Evolutionary conservation across 768 basidiomycete genomes (phyloP), one percentile per base, ranked within the genome.

Genomic region (Leccinum olivaceopallidum): DNA sequence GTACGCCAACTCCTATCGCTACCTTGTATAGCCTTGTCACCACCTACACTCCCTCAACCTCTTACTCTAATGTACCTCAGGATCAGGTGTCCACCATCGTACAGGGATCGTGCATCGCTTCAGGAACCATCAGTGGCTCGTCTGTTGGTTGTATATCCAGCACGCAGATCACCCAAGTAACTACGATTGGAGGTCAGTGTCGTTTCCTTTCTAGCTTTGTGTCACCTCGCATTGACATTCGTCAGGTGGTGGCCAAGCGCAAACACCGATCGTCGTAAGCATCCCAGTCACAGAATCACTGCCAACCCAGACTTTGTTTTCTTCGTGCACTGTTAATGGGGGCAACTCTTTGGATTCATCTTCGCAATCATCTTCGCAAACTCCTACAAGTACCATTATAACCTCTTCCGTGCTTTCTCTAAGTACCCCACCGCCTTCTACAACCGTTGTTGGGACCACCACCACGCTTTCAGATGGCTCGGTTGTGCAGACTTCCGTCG

Each of bases 401-500:
- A 61, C 68, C 4, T 68, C 74, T 5, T 67, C 70, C 4, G 53
- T 74, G 28, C 53, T 76, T 1, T 65, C 75, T 9, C 57, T 67
- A 50, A 71, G 65, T 9, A 75, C 77, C 22, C 71, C 71, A 5
- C 49, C 74, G 5, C 75, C 80, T 0, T 63, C 75, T 26, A 61
- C 72, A 5, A 42, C 77, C 28, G 71, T 75, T 0, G 71, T 72
- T 30, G 52, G 66, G 18, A 68, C 73, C 32, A 69, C 77, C 2
- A 70, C 76, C 10, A 83, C 81, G 0, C 73, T 77, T 24, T 42
- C 76, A 18, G 71, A 82, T 66, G 82, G 82, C 14, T 73, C 73
- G 0, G 75, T 81, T 22, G 68, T 76, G 14, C 63, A 73, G 14
- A 69, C 77, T 9, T 61, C 64, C 7, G 57, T 77, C 16, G 81